These are phyloP conservation scores for Przewalskia tangutica DNA, from an alignment of 257 asterid species.

Conservation along the genomic window DNA sequence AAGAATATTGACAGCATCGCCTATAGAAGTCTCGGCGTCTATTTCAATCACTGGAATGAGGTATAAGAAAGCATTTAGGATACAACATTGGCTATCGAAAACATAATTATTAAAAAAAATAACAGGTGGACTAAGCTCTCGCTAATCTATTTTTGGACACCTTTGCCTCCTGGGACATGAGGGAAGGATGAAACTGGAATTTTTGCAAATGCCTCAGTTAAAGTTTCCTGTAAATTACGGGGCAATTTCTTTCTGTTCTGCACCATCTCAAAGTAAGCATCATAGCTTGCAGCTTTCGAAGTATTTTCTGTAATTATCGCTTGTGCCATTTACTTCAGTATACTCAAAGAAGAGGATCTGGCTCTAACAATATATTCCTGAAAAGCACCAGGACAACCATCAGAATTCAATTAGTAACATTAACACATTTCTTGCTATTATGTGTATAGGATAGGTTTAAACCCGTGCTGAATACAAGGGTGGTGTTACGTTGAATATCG, in stretches of 20 bases:
- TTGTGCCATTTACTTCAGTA: constrained; percentile 29
- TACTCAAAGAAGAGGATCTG: not conserved
- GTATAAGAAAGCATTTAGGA: not conserved
- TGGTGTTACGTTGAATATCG: too few species aligned
- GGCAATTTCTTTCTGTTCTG: constrained; percentile 58
- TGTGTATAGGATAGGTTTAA: too few species aligned
- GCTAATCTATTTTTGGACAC: constrained; percentile 15
- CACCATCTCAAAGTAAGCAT: constrained; percentile 70
- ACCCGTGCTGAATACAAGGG: too few species aligned
- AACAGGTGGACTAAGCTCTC: too few species aligned
- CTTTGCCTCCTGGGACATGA: constrained; percentile 77
- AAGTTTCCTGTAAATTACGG: constrained; percentile 45
- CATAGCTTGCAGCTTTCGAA: constrained; percentile 28
- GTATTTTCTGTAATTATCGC: constrained; percentile 7
- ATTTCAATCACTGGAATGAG: constrained; percentile 58
- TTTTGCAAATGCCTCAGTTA: constrained; percentile 54
- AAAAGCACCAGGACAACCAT: not conserved
- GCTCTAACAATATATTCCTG: not conserved
- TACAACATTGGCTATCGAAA: not conserved
- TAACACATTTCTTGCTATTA: not conserved
- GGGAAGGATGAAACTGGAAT: constrained; percentile 79
- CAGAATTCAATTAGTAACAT: too few species aligned
- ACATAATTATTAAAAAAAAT: not conserved
- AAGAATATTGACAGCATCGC: constrained; percentile 58
- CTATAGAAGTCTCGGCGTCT: constrained; percentile 47